Conservation (phyloP, 805 yeast species). For the Zygosaccharomyces bisporus region DNA sequence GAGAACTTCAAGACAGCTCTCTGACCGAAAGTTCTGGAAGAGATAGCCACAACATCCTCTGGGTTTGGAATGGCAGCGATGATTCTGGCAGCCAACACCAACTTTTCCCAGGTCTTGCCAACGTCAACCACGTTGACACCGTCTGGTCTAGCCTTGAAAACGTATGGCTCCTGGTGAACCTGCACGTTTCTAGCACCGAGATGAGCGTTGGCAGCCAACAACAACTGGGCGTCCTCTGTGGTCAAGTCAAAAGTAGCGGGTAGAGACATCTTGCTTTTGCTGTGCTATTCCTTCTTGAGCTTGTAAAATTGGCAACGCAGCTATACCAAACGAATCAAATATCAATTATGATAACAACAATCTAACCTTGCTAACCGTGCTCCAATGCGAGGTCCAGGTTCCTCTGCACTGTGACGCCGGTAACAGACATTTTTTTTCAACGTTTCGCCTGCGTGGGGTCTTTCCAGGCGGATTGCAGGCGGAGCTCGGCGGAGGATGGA, state of each 20-base stretch:
- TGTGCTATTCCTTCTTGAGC: slow-evolving; percentile 29
- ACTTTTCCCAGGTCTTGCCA: slow-evolving; percentile 98
- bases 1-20: slow-evolving; percentile 99
- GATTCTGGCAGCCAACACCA: slow-evolving; percentile 97
- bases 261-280: slow-evolving; percentile 57
- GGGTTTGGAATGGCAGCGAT: slow-evolving; percentile 99
- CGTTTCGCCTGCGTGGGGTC: slow-evolving; percentile 3
- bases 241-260: slow-evolving; percentile 90
- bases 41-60: slow-evolving; percentile 96
- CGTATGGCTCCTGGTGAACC: slow-evolving; percentile 96
- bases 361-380: slow-evolving; percentile 3
- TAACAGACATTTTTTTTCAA: slow-evolving; percentile 5
- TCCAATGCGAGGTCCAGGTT: slow-evolving; percentile 3
- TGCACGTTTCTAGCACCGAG: slow-evolving; percentile 99
- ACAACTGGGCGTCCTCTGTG: slow-evolving; percentile 97
- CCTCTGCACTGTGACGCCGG: slow-evolving; percentile 7
- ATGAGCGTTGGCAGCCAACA: slow-evolving; percentile 99
- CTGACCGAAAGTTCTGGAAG: slow-evolving; percentile 99
- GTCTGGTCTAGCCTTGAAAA: slow-evolving; percentile 97
- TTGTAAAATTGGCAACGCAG: slow-evolving; percentile 8
- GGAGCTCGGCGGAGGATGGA: background rate
- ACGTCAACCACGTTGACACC: slow-evolving; percentile 98
- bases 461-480: background rate
- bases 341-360: slow-evolving; percentile 3
- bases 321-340: slow-evolving; percentile 2